Conservation (phyloP, 2,329 filamentous ascomycete genomes). For the Ophiostoma angusticollis region DNA sequence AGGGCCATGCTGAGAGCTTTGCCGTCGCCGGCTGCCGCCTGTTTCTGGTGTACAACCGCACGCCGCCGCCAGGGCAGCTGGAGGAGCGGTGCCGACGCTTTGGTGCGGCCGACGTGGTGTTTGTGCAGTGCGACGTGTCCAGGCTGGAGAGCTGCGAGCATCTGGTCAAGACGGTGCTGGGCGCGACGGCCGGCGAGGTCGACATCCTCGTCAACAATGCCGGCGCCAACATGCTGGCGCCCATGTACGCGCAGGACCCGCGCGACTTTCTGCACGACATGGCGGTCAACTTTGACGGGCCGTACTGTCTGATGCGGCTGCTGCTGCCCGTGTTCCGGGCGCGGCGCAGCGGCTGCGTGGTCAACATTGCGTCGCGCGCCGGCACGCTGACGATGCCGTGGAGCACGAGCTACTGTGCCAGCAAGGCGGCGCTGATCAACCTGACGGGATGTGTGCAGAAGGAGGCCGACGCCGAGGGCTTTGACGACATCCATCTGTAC, state of each 20-base stretch:
- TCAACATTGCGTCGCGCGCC: constrained; percentile 21
- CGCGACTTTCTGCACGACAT: constrained; percentile 18
- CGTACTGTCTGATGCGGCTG: constrained; percentile 21
- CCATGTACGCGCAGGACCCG: constrained; percentile 18
- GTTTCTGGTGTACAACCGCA: constrained; percentile 20
- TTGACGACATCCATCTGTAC: constrained; percentile 19
- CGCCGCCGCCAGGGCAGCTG: constrained; percentile 15
- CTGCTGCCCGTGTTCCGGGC: constrained; percentile 17
- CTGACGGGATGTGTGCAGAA: constrained; percentile 20
- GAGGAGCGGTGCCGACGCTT: constrained; percentile 14
- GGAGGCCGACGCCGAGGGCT: constrained; percentile 19
- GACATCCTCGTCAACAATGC: constrained; percentile 21
- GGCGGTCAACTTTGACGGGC: constrained; percentile 20
- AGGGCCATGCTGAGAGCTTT: constrained; percentile 19
- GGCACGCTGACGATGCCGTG: constrained; percentile 20
- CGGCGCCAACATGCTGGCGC: constrained; percentile 18
- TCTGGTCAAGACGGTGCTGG: constrained; percentile 14
- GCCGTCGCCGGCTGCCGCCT: constrained; percentile 19
- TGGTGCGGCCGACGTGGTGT: constrained; percentile 15
- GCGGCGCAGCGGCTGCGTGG: constrained; percentile 18
- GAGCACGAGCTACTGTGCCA: constrained; percentile 21
- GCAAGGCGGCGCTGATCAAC: constrained; percentile 22
- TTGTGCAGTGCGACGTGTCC: constrained; percentile 18
- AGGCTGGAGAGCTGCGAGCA: constrained; percentile 16
- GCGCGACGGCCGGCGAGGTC: constrained; percentile 11